Evolutionary conservation across 1,284 basidiomycete genomes (phyloP), one percentile per base, ranked within the genome.

Genomic region (Moniliella sp.): DNA sequence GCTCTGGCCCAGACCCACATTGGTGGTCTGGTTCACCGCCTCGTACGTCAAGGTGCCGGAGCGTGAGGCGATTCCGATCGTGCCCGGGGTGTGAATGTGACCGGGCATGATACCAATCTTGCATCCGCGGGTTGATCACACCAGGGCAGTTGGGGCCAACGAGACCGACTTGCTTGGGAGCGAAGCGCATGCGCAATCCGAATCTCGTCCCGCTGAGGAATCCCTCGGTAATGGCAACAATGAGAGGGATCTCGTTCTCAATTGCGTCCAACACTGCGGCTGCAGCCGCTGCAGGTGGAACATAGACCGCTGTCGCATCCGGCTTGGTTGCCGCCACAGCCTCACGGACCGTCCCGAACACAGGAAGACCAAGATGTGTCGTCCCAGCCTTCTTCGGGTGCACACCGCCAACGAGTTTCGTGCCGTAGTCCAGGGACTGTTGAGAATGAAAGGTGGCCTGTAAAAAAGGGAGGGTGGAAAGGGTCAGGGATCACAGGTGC

Each of bases 81-180:
- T 83, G 35, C 88, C 88, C 35, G 88, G 82, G 45, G 66, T 80
- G 68, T 94, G 88, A 50, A 97, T 88, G 61, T 91, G 83, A 25
- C 86, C 88, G 15, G 91, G 91, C 67, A 94, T 88, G 61, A 99
- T 99, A 41, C 91, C 91, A 74, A 99, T 94, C 69, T 97, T 97
- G 70, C 91, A 99, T 11, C 88, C 88, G 34, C 62, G 84, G 82
- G 60, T 86, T 84, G 58, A 99, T 94, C 55, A 99, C 76, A 62
- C 91, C 91, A 3, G 91, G 91, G 66, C 91, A 99, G 65, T 99
- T 99, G 28, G 83, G 84, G 14, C 62, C 62, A 25, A 64, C 55
- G 48, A 99, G 76, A 50, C 91, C 82, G 88, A 57, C 80, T 84
- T 44, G 75, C 82, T 64, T 99, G 91, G 58, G 75, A 77, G 62